Conservation (phyloP, 768 basidiomycete species). For the Multifurca ochricompacta region DNA sequence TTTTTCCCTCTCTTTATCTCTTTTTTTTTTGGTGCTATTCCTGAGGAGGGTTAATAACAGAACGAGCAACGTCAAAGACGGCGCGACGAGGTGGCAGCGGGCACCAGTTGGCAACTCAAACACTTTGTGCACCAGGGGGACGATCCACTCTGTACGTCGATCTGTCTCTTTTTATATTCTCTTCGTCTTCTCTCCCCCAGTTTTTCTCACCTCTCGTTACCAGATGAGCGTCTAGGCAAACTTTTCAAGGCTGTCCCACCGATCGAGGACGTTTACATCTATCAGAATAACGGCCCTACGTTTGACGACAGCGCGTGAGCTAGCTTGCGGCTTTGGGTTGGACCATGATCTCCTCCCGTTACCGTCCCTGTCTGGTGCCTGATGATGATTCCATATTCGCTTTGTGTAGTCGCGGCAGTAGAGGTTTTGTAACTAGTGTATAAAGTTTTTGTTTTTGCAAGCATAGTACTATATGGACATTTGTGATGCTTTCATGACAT, state of each 20-base stretch:
- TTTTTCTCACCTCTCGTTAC: background rate
- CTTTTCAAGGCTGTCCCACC: slow-evolving; percentile 55
- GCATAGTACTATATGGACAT: background rate
- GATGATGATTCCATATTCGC: background rate
- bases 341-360: background rate
- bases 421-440: background rate
- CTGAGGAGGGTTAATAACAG: slow-evolving; percentile 32
- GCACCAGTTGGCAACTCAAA: slow-evolving; percentile 63
- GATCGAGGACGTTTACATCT: slow-evolving; percentile 73
- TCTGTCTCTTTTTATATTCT: no score
- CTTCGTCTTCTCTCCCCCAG: background rate
- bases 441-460: background rate
- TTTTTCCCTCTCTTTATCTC: background rate
- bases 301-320: slow-evolving; percentile 13
- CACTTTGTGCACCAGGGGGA: slow-evolving; percentile 66
- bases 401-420: background rate
- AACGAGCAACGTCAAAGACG: slow-evolving; percentile 89
- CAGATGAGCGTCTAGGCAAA: slow-evolving; percentile 61
- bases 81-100: slow-evolving; percentile 71
- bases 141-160: slow-evolving; percentile 65
- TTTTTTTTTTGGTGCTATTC: background rate
- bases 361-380: background rate
- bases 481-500: background rate
- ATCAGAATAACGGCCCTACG: slow-evolving; percentile 44
- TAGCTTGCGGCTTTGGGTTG: background rate